Evolutionary conservation across 2,329 filamentous ascomycete genomes (phyloP).

Genomic region (Fusarium pininemorale): DNA sequence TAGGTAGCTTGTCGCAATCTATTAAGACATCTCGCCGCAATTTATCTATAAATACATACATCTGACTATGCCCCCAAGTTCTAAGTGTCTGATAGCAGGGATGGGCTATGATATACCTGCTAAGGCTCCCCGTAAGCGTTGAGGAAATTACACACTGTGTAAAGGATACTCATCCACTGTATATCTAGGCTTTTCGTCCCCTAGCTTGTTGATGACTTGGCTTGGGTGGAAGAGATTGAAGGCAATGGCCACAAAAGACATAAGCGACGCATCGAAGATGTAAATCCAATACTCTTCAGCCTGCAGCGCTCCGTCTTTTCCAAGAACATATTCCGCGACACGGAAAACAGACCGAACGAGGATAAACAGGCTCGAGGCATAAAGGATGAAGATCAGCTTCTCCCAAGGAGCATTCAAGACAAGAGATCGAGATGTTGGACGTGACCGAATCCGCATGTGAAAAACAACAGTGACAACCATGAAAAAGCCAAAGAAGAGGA

Average conservation of each 20-base stretch:
- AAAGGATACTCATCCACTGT: background rate
- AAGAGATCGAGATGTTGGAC: slow-evolving; percentile 19
- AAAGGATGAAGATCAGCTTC: slow-evolving; percentile 40
- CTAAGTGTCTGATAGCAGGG: fast-evolving
- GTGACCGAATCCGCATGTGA: slow-evolving; percentile 45
- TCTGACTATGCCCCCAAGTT: background rate
- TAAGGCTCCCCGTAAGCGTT: too few species aligned
- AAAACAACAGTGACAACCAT: slow-evolving; percentile 57
- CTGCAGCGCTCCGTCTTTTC: slow-evolving; percentile 45
- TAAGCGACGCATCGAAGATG: slow-evolving; percentile 49
- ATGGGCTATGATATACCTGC: too few species aligned
- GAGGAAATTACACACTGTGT: background rate
- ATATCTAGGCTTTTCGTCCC: slow-evolving; percentile 9
- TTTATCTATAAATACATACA: background rate
- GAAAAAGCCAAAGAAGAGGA: slow-evolving; percentile 64
- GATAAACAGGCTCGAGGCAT: slow-evolving; percentile 46
- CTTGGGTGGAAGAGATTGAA: slow-evolving; percentile 39
- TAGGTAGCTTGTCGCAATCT: background rate
- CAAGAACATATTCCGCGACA: slow-evolving; percentile 52
- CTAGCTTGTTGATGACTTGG: slow-evolving; percentile 18
- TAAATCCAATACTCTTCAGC: slow-evolving; percentile 48
- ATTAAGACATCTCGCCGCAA: background rate
- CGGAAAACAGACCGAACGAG: slow-evolving; percentile 53
- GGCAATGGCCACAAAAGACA: slow-evolving; percentile 41
- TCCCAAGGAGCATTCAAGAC: slow-evolving; percentile 42